phyloP scores from a whole-genome alignment of 768 basidiomycete genomes.

The Mycena filopes region DNA sequence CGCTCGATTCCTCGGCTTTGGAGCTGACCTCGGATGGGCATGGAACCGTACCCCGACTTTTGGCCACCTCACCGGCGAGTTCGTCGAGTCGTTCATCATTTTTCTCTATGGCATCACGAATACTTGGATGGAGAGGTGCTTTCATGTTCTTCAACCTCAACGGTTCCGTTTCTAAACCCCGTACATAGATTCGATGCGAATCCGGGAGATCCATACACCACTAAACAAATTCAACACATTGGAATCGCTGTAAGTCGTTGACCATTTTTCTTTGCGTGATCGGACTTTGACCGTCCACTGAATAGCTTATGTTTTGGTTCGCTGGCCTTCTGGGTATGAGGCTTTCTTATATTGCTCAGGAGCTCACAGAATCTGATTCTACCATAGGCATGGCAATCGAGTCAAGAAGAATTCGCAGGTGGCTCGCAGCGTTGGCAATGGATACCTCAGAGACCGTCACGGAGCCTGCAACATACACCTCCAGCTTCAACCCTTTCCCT shows the following conservation, averaged over 20 bases:
- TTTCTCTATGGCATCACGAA: slow-evolving; percentile 92
- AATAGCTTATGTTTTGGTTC: slow-evolving; percentile 88
- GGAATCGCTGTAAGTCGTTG: slow-evolving; percentile 77
- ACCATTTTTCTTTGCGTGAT: slow-evolving; percentile 1
- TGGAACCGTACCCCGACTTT: slow-evolving; percentile 82
- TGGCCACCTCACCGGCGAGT: slow-evolving; percentile 71
- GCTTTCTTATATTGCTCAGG: not conserved
- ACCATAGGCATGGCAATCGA: slow-evolving; percentile 80
- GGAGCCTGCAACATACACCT: slow-evolving; percentile 79
- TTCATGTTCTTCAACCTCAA: not conserved
- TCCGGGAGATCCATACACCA: slow-evolving; percentile 85
- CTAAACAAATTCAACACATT: slow-evolving; percentile 94
- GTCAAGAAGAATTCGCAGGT: slow-evolving; percentile 74
- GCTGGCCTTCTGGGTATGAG: slow-evolving; percentile 78
- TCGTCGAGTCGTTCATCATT: slow-evolving; percentile 82
- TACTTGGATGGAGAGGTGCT: slow-evolving; percentile 87
- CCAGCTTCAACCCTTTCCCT: slow-evolving; percentile 91
- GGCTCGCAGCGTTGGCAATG: slow-evolving; percentile 73
- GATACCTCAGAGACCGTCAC: slow-evolving; percentile 54
- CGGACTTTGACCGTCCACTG: slow-evolving; percentile 12
- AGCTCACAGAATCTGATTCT: not conserved
- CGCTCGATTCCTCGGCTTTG: slow-evolving; percentile 94
- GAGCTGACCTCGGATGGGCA: slow-evolving; percentile 90
- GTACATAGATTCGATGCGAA: slow-evolving; percentile 81
- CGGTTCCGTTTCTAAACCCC: not conserved